Evolutionary conservation across 2,329 filamentous ascomycete species (phyloP).

Genomic region (Cordyceps fumosorosea): DNA sequence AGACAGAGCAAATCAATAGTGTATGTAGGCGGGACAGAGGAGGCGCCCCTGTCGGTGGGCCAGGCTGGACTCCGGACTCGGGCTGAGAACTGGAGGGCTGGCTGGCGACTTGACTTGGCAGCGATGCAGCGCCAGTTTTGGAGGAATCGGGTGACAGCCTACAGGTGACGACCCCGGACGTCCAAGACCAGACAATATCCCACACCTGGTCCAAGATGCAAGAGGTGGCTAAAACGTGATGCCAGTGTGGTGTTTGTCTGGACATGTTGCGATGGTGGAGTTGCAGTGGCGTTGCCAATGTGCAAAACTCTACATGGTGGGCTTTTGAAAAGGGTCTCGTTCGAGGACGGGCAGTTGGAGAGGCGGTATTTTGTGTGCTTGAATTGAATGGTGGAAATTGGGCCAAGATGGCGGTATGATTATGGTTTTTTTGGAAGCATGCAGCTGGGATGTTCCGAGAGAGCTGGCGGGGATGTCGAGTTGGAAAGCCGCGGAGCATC

Average conservation of each 20-base stretch:
- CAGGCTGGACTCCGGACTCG: not conserved
- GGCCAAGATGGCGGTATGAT: not conserved
- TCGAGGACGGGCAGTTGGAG: not conserved
- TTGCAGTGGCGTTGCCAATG: slow-evolving; percentile 4
- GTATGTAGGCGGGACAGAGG: slow-evolving; percentile 1
- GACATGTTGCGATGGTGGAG: slow-evolving; percentile 11
- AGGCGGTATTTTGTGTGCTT: not conserved
- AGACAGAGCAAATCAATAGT: slow-evolving; percentile 5
- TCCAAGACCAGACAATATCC: not conserved
- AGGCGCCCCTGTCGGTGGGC: slow-evolving; percentile 8
- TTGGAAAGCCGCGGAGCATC: not conserved
- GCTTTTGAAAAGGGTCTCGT: not conserved
- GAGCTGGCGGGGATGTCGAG: not conserved
- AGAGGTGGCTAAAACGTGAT: slow-evolving; percentile 7
- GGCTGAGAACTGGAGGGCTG: slow-evolving; percentile 10
- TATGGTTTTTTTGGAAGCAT: not conserved
- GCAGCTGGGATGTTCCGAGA: not conserved
- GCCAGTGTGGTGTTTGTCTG: slow-evolving; percentile 5
- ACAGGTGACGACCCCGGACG: not conserved
- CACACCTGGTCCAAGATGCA: not conserved
- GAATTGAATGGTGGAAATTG: not conserved
- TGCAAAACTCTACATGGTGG: slow-evolving; percentile 1
- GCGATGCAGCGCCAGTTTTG: not conserved
- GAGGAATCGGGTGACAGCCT: slow-evolving; percentile 4
- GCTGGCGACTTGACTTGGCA: slow-evolving; percentile 1